Evolutionary conservation across 2,329 filamentous ascomycete species (phyloP).

Genomic region (Trichoderma pleuroti): DNA sequence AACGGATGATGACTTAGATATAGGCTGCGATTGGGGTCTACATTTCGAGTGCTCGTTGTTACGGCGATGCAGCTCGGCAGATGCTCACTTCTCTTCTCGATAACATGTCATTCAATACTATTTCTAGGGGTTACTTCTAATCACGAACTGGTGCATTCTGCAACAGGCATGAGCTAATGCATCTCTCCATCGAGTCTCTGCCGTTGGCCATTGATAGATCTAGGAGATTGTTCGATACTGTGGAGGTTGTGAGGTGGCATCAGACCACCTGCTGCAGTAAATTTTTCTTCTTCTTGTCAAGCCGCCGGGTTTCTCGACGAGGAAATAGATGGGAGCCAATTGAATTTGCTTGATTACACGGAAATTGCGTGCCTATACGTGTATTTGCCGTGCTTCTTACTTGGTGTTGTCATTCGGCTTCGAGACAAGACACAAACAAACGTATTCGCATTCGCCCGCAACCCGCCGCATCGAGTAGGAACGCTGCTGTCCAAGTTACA

Average conservation of each 20-base stretch:
- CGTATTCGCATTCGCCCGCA: slow-evolving; percentile 19
- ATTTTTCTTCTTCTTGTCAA: neutral
- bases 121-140: neutral
- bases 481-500: neutral
- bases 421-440: neutral
- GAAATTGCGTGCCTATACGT: neutral
- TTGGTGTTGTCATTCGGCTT: neutral
- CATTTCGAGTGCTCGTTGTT: neutral
- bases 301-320: neutral
- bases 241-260: slow-evolving; percentile 5
- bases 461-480: neutral
- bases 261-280: neutral
- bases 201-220: neutral
- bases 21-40: neutral
- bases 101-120: neutral
- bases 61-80: neutral
- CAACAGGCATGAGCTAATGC: neutral
- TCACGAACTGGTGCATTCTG: neutral
- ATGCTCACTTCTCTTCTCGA: neutral
- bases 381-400: neutral
- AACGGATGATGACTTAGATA: slow-evolving; percentile 5
- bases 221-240: neutral
- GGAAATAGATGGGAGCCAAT: no score
- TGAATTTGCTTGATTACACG: neutral
- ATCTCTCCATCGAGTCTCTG: neutral